Base-by-base conservation (phyloP, 2,329 filamentous ascomycete species). In the Ophiosphaerella herpotricha region DNA sequence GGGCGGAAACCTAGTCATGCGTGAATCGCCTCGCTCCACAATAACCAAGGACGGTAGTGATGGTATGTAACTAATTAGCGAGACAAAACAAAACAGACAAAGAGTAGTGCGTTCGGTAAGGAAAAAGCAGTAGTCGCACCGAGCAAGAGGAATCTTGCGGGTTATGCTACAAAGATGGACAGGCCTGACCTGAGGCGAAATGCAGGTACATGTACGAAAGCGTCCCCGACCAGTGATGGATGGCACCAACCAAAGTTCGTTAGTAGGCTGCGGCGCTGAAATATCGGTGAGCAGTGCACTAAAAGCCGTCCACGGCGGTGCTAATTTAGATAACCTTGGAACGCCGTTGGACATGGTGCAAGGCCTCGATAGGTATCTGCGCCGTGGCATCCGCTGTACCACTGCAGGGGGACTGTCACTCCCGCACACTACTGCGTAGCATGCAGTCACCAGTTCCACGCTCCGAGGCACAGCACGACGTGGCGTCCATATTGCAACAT, bases 1-100 rank as follows among this genome's bases (percentile, higher is more conserved):
- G 60, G 55, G 57, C 57, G 48, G 55, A 62, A 49, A 51, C 48
- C 39, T 53, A 46, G 68, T 71, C 68, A 73, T 71, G 68, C 66
- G 67, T 57, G 53, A 55, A 46, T 57, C 44, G 58, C 50, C 48
- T 64, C 56, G 65, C 57, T 67, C 63, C 66, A 68, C 66, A 56
- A 56, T 46, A 53, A 47, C 54, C 58, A 46, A 51, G 59, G 55
- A 51, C 52, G 56, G 49, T 37, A 64, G 54, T 45, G 59, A 58
- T 62, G 61, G 65, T 67, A 65, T 63, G 63, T 56, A 52, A 61
- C 57, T 62, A 52, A 61, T 56, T 62, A 64, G 63, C 56, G 57
- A 52, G 48, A 53, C 57, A 34, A 53, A 52, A 52, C 47, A 47
- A 57, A 56, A 57, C 46, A 57, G 53, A 58, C 56, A 60, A 63